phyloP scores from a whole-genome alignment of 2,329 filamentous ascomycete genomes.

The Ophiostoma perfectum region DNA sequence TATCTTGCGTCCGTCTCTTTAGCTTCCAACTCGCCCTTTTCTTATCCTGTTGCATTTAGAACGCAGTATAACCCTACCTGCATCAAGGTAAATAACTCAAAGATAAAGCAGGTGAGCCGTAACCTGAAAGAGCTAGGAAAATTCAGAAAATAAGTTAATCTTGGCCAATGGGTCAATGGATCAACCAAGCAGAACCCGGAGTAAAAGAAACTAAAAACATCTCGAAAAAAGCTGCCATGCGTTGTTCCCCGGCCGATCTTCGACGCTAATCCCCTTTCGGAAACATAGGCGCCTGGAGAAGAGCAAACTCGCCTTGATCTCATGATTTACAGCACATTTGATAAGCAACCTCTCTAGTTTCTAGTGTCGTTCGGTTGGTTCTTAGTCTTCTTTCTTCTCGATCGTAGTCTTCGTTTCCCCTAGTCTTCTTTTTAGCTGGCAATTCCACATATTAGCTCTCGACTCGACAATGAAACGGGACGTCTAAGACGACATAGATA shows the following conservation, averaged over 20 bases:
- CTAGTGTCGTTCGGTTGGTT: neutral
- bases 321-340: neutral
- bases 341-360: neutral
- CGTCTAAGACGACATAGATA: neutral
- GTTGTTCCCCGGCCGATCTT: neutral
- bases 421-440: neutral
- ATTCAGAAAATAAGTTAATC: neutral
- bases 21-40: neutral
- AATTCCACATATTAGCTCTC: neutral
- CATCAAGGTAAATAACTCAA: slow-evolving; percentile 4
- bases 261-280: neutral
- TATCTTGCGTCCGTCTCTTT: neutral
- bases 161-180: neutral
- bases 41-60: neutral
- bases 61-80: neutral
- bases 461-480: neutral
- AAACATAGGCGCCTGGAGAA: slow-evolving; percentile 2
- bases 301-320: neutral
- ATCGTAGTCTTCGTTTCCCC: no score
- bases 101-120: slow-evolving; percentile 1
- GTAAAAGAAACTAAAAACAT: neutral
- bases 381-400: neutral
- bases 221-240: neutral
- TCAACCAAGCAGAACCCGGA: neutral
- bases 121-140: slow-evolving; percentile 3